Conservation (phyloP, 148 eudicot genomes). For the Persicaria tinctoria region DNA sequence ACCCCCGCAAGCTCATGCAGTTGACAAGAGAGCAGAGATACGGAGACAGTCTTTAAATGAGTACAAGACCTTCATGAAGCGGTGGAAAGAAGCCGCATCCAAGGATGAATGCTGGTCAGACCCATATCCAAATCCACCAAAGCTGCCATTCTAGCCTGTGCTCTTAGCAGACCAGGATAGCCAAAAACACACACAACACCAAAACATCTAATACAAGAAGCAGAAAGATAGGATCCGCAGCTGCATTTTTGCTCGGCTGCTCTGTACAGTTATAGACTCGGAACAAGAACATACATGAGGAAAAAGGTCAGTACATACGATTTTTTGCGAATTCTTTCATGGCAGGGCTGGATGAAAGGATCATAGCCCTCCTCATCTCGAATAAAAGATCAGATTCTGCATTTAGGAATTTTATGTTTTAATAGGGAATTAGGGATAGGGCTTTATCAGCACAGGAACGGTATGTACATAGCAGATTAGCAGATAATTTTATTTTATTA, state of each 20-base stretch:
- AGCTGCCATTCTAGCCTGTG: slow-evolving; percentile 11
- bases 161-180: neutral
- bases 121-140: slow-evolving; percentile 41
- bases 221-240: neutral
- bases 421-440: neutral
- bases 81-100: slow-evolving; percentile 53
- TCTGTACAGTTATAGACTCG: slow-evolving; percentile 6
- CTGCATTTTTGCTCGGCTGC: neutral
- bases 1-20: slow-evolving; percentile 8
- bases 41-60: slow-evolving; percentile 71
- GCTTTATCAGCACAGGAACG: neutral
- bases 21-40: slow-evolving; percentile 53
- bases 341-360: neutral
- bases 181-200: neutral
- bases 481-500: neutral
- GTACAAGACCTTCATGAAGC: slow-evolving; percentile 45
- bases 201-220: neutral
- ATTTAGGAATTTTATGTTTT: neutral
- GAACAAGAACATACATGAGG: neutral
- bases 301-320: neutral
- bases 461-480: neutral
- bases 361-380: neutral
- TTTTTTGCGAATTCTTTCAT: neutral
- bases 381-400: no score
- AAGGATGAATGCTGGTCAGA: slow-evolving; percentile 60